Base-by-base conservation (phyloP, 257 asterid species). In the Salvia hispanica region DNA sequence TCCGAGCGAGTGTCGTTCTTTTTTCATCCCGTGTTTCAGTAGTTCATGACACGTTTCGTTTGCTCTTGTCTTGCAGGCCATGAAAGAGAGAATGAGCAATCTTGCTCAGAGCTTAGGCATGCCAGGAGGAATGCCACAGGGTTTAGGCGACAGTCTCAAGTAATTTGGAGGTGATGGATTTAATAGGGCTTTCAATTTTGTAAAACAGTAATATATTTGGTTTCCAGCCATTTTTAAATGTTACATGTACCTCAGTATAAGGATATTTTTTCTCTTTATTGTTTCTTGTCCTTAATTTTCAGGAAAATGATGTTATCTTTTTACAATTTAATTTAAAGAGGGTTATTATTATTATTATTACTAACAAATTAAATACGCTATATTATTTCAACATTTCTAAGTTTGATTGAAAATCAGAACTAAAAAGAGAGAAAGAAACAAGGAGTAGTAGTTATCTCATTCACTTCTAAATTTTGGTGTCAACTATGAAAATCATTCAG, bases 91-190 rank as follows among this genome's bases (percentile, higher is more conserved):
- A 76, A 90, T 94, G 97, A 81, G 87, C 72, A 87, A 83, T 79
- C 97, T 91, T 53, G 97, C 97, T 25, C 97, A 91, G 75, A 94
- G 97, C 84, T 77, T 91, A 66, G 99, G 96, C 63, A 87, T 94
- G 97, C 97, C 99, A 37, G 93, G 77, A 66, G 99, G 96, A 65
- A 87, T 94, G 97, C 97, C 99, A 45, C 92, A 77, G 25, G 97
- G 97, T 40, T 81, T 88, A 63, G 62, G 86, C 53, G 89, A 88
- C 21, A 92, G 94, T 51, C 79, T 79, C 67, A 90, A 93, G 75
- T 82, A 81, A 78, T 66, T 34, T 69, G 54, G 15, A 9, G 5
- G 1, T 37, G 40, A 25, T 46, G 40, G 53, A 39, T 15, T 6
- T 25, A 13, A 36, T 55, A 59, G 66, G 14, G 42, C 63, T 62